Conservation (phyloP, 2,329 filamentous ascomycete species). For the Penicillium sp. region DNA sequence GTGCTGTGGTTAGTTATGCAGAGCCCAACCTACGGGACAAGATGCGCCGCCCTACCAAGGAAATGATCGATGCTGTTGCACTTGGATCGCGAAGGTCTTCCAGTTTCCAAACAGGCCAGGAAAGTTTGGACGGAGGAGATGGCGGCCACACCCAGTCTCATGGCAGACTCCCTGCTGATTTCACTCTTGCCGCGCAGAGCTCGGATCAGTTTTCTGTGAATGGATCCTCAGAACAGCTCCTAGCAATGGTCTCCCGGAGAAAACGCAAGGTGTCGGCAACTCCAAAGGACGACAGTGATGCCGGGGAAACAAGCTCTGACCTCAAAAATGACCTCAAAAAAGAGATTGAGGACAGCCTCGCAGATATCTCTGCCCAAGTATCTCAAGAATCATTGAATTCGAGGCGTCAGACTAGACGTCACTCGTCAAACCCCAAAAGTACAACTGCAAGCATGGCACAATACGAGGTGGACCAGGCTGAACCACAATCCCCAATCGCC, state of each 20-base stretch:
- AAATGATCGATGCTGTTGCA: conserved; percentile 70
- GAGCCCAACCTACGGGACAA: conserved; percentile 79
- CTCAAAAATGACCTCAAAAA: conserved; percentile 1
- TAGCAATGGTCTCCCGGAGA: conserved; percentile 29
- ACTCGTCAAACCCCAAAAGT: conserved; percentile 33
- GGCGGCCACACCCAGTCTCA: conserved; percentile 1
- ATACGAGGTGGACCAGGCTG: conserved; percentile 3
- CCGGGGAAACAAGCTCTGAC: neutral
- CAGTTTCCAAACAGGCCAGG: conserved; percentile 46
- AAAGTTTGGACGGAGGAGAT: conserved; percentile 36
- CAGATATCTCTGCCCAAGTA: conserved; percentile 3
- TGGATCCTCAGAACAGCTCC: conserved; percentile 16
- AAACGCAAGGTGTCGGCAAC: conserved; percentile 32
- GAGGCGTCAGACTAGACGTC: conserved; percentile 28
- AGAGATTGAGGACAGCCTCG: conserved; percentile 7
- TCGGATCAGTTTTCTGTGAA: conserved; percentile 17
- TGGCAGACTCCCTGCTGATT: conserved; percentile 11
- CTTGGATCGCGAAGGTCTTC: conserved; percentile 46
- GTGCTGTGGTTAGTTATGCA: conserved; percentile 72
- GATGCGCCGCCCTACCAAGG: conserved; percentile 77
- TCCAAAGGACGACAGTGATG: conserved; percentile 12
- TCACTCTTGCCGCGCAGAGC: conserved; percentile 16
- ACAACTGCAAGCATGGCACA: conserved; percentile 4
- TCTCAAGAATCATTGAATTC: conserved; percentile 9
- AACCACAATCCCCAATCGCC: conserved; percentile 2